Percentiles rank a stretch among this genome's conserved stretches.
These are phyloP conservation scores for Dryas drummondii DNA, from an alignment of 306 rosid genomes.

Conservation along the genomic window DNA sequence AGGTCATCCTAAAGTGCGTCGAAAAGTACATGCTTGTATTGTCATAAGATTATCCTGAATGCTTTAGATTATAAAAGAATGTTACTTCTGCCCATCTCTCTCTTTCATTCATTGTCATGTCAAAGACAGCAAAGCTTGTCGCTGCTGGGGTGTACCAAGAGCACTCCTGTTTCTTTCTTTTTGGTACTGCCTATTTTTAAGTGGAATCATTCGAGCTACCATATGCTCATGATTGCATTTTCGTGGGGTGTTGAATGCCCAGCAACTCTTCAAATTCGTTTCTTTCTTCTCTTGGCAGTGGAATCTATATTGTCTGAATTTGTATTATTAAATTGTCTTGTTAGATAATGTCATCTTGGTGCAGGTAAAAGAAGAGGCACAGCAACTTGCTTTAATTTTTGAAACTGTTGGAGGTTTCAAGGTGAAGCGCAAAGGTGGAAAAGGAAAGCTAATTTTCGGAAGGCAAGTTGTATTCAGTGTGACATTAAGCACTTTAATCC, in stretches of 20 bases:
- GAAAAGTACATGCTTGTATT: neutral
- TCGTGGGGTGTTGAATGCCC: neutral
- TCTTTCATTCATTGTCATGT: neutral
- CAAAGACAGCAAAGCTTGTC: slow-evolving; percentile 4
- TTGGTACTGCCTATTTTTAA: neutral
- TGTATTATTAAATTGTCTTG: neutral
- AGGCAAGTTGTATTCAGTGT: slow-evolving; percentile 42
- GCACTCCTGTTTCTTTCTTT: slow-evolving; percentile 7
- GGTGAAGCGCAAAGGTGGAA: slow-evolving; percentile 97
- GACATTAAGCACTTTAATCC: slow-evolving; percentile 5
- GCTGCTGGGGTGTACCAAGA: slow-evolving; percentile 14
- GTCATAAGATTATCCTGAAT: neutral
- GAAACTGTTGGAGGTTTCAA: slow-evolving; percentile 92
- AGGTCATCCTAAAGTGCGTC: neutral
- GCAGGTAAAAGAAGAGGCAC: slow-evolving; percentile 95
- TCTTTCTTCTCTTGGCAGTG: neutral
- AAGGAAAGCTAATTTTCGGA: slow-evolving; percentile 94
- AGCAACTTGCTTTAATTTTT: slow-evolving; percentile 76
- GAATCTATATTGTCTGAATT: neutral
- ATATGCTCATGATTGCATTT: neutral
- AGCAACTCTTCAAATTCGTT: neutral
- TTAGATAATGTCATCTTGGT: slow-evolving; percentile 5
- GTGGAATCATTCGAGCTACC: neutral
- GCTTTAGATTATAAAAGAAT: neutral
- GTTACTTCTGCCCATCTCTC: neutral